Evolutionary conservation across 768 basidiomycete species (phyloP).

Genomic region (Phlebiopsis gigantea): DNA sequence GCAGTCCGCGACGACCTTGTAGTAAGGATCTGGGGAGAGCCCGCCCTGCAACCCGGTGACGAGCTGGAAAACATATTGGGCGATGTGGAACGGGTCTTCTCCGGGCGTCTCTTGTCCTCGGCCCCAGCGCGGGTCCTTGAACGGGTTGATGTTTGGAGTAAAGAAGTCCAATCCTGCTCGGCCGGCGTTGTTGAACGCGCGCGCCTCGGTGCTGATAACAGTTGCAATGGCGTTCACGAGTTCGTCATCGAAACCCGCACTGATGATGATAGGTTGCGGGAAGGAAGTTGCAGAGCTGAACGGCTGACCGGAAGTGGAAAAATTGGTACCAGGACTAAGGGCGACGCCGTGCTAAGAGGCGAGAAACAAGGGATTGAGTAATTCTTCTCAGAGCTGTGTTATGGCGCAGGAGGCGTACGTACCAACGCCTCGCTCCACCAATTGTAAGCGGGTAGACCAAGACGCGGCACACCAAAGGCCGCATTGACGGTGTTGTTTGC

Average conservation of each 20-base stretch:
- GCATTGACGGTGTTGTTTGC: slow-evolving; percentile 45
- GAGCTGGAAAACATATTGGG: slow-evolving; percentile 49
- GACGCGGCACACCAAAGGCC: slow-evolving; percentile 46
- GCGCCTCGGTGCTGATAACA: slow-evolving; percentile 50
- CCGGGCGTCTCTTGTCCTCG: slow-evolving; percentile 59
- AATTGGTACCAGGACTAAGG: slow-evolving; percentile 44
- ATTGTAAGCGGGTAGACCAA: slow-evolving; percentile 51
- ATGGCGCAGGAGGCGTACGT: slow-evolving; percentile 14
- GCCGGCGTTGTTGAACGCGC: slow-evolving; percentile 52
- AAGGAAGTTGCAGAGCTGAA: slow-evolving; percentile 58
- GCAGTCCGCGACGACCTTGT: slow-evolving; percentile 51
- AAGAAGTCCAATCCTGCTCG: slow-evolving; percentile 51
- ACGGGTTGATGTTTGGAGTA: slow-evolving; percentile 48
- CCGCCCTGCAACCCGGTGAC: slow-evolving; percentile 55
- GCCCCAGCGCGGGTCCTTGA: slow-evolving; percentile 62
- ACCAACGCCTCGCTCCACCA: slow-evolving; percentile 63
- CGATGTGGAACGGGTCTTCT: slow-evolving; percentile 50
- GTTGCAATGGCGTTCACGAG: slow-evolving; percentile 45
- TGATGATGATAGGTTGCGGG: slow-evolving; percentile 49
- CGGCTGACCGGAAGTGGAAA: slow-evolving; percentile 38
- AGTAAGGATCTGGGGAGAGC: slow-evolving; percentile 44
- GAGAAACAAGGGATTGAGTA: not conserved
- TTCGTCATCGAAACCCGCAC: slow-evolving; percentile 50
- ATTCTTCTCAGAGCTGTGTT: no score
- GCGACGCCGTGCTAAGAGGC: slow-evolving; percentile 48